Percentiles rank a stretch among this genome's conserved stretches.
phyloP scores from a whole-genome alignment of 805 yeast genomes.

The Yamadazyma sp. region DNA sequence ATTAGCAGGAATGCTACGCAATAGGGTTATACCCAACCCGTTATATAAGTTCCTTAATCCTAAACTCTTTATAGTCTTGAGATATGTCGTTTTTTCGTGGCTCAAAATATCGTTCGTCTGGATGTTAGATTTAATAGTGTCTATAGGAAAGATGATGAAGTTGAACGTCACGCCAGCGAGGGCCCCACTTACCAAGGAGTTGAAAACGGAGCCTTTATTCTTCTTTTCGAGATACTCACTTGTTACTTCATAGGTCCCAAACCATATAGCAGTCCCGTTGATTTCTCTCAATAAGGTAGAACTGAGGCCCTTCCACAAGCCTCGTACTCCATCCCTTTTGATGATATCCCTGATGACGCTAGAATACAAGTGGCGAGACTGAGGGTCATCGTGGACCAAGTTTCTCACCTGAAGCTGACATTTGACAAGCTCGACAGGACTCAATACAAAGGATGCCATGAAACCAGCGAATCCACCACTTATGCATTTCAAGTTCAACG shows the following conservation, averaged over 20 bases:
- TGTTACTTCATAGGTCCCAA: conserved; percentile 77
- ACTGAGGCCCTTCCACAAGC: conserved; percentile 85
- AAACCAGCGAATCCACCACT: conserved; percentile 86
- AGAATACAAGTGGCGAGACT: conserved; percentile 29
- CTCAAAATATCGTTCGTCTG: conserved; percentile 55
- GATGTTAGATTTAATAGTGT: conserved; percentile 83
- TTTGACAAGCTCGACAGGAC: conserved; percentile 91
- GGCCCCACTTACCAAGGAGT: conserved; percentile 73
- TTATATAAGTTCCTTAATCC: conserved; percentile 77
- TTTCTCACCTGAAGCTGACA: conserved; percentile 78
- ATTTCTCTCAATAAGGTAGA: conserved; percentile 81
- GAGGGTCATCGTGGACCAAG: conserved; percentile 23
- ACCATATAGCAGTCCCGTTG: conserved; percentile 93
- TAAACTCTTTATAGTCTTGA: conserved; percentile 33
- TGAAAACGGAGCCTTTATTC: conserved; percentile 36
- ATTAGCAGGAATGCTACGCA: conserved; percentile 86
- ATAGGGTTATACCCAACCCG: conserved; percentile 79
- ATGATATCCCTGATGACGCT: conserved; percentile 39
- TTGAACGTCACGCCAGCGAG: conserved; percentile 83
- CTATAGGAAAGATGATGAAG: conserved; percentile 80
- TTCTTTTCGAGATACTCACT: conserved; percentile 36
- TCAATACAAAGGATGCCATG: conserved; percentile 75
- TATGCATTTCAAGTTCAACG: conserved; percentile 37
- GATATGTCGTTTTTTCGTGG: conserved; percentile 6
- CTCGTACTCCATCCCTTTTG: conserved; percentile 56